Conservation (phyloP, 2,329 filamentous ascomycete genomes). For the Periconia digitata region DNA sequence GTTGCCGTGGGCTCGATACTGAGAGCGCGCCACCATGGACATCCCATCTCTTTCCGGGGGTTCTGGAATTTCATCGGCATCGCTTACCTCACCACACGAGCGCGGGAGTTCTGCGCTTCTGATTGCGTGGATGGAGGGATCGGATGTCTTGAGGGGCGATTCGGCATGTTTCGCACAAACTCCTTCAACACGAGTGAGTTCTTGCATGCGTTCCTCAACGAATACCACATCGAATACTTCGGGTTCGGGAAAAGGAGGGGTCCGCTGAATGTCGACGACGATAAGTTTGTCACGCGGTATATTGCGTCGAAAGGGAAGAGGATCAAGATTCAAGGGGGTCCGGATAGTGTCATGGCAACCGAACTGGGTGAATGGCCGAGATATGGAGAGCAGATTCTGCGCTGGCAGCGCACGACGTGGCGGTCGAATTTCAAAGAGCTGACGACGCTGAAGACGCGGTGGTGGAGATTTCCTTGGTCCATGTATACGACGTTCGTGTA, state of each 20-base stretch:
- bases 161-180: slow-evolving; percentile 16
- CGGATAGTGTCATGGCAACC: slow-evolving; percentile 54
- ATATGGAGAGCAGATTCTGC: slow-evolving; percentile 56
- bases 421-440: slow-evolving; percentile 34
- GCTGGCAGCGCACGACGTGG: slow-evolving; percentile 63
- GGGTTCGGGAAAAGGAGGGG: slow-evolving; percentile 45
- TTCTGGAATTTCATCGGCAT: slow-evolving; percentile 27
- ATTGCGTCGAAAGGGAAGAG: slow-evolving; percentile 46
- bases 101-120: slow-evolving; percentile 23
- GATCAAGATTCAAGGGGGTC: slow-evolving; percentile 53
- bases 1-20: slow-evolving; percentile 9
- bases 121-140: slow-evolving; percentile 27
- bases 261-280: slow-evolving; percentile 59
- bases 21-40: neutral
- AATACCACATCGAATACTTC: slow-evolving; percentile 6
- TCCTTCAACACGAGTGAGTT: slow-evolving; percentile 14
- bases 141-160: slow-evolving; percentile 21
- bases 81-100: slow-evolving; percentile 23
- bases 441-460: slow-evolving; percentile 40
- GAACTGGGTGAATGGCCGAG: slow-evolving; percentile 54
- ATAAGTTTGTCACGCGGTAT: slow-evolving; percentile 63
- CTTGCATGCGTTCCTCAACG: slow-evolving; percentile 13
- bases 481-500: slow-evolving; percentile 60
- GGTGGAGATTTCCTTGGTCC: slow-evolving; percentile 53
- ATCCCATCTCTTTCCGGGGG: slow-evolving; percentile 1